Percentiles rank a stretch among this genome's conserved stretches.
Evolutionary conservation across 2,329 filamentous ascomycete species (phyloP).

Genomic region (Arthrobotrys sinensis): DNA sequence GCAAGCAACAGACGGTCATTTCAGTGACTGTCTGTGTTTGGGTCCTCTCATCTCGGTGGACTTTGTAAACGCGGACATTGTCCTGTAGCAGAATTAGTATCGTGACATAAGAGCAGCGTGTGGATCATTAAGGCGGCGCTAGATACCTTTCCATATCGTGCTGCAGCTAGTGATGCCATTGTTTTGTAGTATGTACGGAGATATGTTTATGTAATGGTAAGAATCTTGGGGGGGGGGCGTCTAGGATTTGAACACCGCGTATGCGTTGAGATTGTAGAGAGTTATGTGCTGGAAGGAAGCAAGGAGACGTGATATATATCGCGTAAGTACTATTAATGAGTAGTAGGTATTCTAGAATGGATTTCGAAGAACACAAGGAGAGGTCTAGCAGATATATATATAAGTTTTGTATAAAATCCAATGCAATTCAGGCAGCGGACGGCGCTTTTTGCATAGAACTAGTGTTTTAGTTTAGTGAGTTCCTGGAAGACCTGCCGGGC

Average conservation of each 20-base stretch:
- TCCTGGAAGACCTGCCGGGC: constrained; percentile 5
- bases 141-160: constrained; percentile 65
- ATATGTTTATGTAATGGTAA: not conserved
- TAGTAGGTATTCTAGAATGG: too few species aligned
- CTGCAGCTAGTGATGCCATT: constrained; percentile 63
- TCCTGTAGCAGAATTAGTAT: constrained; percentile 74
- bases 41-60: constrained; percentile 82
- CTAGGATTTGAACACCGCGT: too few species aligned
- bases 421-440: not conserved
- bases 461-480: constrained; percentile 16
- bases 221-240: too few species aligned
- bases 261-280: too few species aligned
- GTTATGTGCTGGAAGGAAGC: too few species aligned
- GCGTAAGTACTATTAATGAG: too few species aligned
- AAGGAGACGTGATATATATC: too few species aligned
- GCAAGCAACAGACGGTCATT: constrained; percentile 92
- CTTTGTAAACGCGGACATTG: constrained; percentile 98
- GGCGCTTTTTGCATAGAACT: not conserved
- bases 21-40: constrained; percentile 89
- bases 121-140: not conserved
- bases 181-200: constrained; percentile 4
- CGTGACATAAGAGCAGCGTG: constrained; percentile 18
- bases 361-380: not conserved
- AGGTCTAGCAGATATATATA: not conserved
- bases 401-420: not conserved